phyloP scores from a whole-genome alignment of 2,329 filamentous ascomycete species.

The Hymenoscyphus linearis region DNA sequence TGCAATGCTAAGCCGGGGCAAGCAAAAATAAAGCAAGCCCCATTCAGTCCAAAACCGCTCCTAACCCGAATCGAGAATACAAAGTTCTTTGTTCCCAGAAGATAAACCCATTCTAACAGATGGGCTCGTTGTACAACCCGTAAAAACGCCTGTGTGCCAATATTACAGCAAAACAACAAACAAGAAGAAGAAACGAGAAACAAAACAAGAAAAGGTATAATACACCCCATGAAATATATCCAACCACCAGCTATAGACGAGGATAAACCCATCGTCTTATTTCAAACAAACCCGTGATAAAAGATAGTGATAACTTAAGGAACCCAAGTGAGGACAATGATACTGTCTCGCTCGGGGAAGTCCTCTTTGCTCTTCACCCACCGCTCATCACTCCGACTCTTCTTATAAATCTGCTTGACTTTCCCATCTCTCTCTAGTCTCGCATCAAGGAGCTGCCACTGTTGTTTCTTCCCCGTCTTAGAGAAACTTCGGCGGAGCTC shows the following conservation, averaged over 20 bases:
- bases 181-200: too few species aligned
- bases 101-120: too few species aligned
- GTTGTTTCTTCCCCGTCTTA: slow-evolving; percentile 45
- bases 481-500: slow-evolving; percentile 42
- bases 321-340: slow-evolving; percentile 28
- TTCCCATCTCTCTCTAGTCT: slow-evolving; percentile 43
- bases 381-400: slow-evolving; percentile 46
- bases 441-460: slow-evolving; percentile 49
- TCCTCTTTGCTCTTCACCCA: slow-evolving; percentile 37
- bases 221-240: background rate
- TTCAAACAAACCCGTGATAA: background rate
- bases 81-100: too few species aligned
- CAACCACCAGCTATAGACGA: background rate
- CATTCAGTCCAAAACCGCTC: too few species aligned
- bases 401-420: slow-evolving; percentile 49
- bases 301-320: slow-evolving; percentile 9
- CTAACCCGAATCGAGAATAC: too few species aligned
- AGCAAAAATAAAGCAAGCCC: too few species aligned
- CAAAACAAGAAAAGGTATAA: background rate
- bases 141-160: too few species aligned
- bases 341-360: slow-evolving; percentile 21
- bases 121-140: too few species aligned
- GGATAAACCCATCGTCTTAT: background rate
- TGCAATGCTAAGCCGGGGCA: too few species aligned
- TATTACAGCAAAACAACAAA: too few species aligned